Evolutionary conservation across 192 early-diverging fungal genomes (phyloP).

Genomic region (Coemansia brasiliensis): DNA sequence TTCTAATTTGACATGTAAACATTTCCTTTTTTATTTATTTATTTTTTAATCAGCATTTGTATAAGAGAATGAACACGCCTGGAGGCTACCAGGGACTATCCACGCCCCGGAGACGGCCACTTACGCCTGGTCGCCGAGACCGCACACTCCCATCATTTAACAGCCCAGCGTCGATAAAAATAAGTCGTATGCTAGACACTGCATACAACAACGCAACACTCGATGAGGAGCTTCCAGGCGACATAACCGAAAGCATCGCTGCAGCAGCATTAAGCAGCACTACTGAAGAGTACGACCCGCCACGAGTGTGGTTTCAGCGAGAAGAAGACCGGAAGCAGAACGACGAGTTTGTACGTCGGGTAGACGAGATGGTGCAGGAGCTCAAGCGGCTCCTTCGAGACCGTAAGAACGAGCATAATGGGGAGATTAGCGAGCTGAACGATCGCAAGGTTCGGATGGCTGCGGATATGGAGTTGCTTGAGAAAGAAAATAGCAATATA

Average conservation of each 20-base stretch:
- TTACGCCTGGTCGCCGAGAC: constrained; percentile 51
- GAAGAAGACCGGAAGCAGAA: constrained; percentile 48
- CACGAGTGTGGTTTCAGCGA: constrained; percentile 52
- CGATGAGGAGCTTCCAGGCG: constrained; percentile 29
- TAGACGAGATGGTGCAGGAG: constrained; percentile 52
- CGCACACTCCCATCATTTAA: constrained; percentile 41
- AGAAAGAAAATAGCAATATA: constrained; percentile 39
- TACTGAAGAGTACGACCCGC: constrained; percentile 49
- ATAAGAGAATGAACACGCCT: constrained; percentile 31
- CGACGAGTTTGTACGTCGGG: constrained; percentile 35
- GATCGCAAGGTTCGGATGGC: constrained; percentile 40
- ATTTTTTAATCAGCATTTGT: neutral
- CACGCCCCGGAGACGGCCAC: constrained; percentile 45
- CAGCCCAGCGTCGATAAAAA: constrained; percentile 41
- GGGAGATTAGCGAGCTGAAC: constrained; percentile 16
- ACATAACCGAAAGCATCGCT: constrained; percentile 25
- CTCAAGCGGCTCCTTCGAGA: constrained; percentile 48
- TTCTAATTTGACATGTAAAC: no score
- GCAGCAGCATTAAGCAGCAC: constrained; percentile 22
- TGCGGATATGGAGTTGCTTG: constrained; percentile 38
- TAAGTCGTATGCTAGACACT: constrained; percentile 39
- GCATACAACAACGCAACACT: constrained; percentile 13
- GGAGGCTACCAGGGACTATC: constrained; percentile 25
- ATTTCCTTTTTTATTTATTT: neutral
- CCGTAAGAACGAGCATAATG: constrained; percentile 21